Evolutionary conservation across 169 alveolate species (phyloP).

Genomic region (Eimeria praecox): DNA sequence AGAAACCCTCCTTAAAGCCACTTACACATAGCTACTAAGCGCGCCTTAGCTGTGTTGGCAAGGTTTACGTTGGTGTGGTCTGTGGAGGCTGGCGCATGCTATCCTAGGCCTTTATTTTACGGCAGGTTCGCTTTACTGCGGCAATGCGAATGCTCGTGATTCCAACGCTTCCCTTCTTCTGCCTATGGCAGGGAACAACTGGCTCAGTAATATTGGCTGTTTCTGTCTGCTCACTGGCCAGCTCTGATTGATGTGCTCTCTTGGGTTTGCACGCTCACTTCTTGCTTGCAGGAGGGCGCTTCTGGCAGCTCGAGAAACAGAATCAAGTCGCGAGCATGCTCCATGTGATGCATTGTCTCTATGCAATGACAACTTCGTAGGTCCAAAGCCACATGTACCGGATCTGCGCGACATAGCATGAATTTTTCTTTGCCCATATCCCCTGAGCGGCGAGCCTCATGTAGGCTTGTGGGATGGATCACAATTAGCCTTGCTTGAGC

Average conservation of each 20-base stretch:
- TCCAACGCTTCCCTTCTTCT: neutral
- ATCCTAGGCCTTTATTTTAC: no score
- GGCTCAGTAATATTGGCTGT: neutral
- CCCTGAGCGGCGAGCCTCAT: neutral
- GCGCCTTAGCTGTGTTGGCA: no score
- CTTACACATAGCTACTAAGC: no score
- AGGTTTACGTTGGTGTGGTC: no score
- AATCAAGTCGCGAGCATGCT: neutral
- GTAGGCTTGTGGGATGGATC: neutral
- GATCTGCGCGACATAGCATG: neutral
- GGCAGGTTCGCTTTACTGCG: no score
- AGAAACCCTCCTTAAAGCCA: no score
- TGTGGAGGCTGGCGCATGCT: no score
- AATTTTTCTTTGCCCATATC: neutral
- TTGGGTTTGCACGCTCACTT: neutral
- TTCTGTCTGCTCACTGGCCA: no score
- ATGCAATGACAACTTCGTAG: neutral
- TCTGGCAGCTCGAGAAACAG: neutral
- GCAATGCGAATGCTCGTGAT: no score
- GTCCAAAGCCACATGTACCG: neutral
- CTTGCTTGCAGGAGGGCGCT: neutral
- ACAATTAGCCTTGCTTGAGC: neutral
- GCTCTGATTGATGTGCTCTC: neutral
- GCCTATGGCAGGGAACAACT: neutral
- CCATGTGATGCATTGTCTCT: neutral